Evolutionary conservation across 2,329 filamentous ascomycete species (phyloP).

Genomic region (Thielaviopsis ethacetica): DNA sequence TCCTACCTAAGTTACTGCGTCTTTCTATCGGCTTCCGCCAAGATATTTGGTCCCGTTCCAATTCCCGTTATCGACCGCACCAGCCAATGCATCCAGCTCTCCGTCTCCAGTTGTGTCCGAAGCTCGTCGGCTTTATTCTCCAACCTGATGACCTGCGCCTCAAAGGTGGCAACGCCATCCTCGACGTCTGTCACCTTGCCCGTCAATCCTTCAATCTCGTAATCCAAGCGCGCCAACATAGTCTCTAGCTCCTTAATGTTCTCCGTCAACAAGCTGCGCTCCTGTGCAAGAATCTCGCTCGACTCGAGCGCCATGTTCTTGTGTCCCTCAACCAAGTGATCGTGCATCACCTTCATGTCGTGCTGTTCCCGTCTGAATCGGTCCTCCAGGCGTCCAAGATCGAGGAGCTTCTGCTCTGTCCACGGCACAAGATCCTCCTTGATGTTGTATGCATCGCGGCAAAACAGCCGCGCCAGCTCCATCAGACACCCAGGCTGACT

Average conservation of each 20-base stretch:
- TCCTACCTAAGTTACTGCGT: background rate
- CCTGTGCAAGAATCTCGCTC: slow-evolving; percentile 51
- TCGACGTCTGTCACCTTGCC: slow-evolving; percentile 77
- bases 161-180: slow-evolving; percentile 63
- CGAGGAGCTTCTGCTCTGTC: slow-evolving; percentile 40
- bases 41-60: slow-evolving; percentile 42
- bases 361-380: slow-evolving; percentile 46
- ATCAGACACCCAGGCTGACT: slow-evolving; percentile 7
- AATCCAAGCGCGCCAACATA: slow-evolving; percentile 72
- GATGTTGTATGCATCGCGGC: slow-evolving; percentile 34
- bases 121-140: slow-evolving; percentile 48
- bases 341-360: slow-evolving; percentile 50
- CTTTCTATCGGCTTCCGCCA: slow-evolving; percentile 15
- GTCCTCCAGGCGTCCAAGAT: slow-evolving; percentile 43
- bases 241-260: slow-evolving; percentile 64
- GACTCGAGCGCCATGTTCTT: slow-evolving; percentile 50
- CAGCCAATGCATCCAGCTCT: slow-evolving; percentile 49
- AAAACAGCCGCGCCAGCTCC: slow-evolving; percentile 38
- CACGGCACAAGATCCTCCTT: slow-evolving; percentile 39
- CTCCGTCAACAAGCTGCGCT: slow-evolving; percentile 53
- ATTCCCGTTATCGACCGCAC: slow-evolving; percentile 44
- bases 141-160: slow-evolving; percentile 57
- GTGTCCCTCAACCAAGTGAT: slow-evolving; percentile 53
- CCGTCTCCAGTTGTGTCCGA: slow-evolving; percentile 43
- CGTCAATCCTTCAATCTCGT: slow-evolving; percentile 69